These are phyloP conservation scores for Macrophomina tecta DNA, from an alignment of 2,329 filamentous ascomycete genomes.

Conservation along the genomic window DNA sequence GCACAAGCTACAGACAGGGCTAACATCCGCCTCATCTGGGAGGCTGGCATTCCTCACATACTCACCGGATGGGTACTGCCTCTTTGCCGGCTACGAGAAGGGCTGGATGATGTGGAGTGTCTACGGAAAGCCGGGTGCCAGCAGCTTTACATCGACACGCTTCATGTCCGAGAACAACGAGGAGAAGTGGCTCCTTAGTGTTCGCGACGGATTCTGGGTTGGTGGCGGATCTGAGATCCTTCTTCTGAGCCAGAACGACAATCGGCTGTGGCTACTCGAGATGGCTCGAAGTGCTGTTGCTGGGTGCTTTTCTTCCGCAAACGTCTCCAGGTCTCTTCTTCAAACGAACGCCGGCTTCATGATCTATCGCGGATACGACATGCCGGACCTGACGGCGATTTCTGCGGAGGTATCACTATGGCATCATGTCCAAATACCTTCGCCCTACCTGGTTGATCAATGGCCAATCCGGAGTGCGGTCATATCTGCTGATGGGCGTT, in stretches of 20 bases:
- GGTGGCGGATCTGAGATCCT: constrained; percentile 87
- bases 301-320: constrained; percentile 88
- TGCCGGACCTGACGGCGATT: constrained; percentile 87
- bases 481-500: constrained; percentile 89
- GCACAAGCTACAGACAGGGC: constrained; percentile 74
- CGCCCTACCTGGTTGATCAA: constrained; percentile 84
- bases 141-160: constrained; percentile 77
- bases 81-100: constrained; percentile 90
- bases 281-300: constrained; percentile 94
- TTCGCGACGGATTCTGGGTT: constrained; percentile 82
- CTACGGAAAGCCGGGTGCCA: constrained; percentile 87
- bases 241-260: constrained; percentile 71
- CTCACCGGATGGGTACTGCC: constrained; percentile 93
- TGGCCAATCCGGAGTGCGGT: constrained; percentile 91
- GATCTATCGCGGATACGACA: constrained; percentile 90
- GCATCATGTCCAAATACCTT: constrained; percentile 88
- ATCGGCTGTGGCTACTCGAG: constrained; percentile 84
- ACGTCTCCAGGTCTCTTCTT: constrained; percentile 85
- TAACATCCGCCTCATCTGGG: constrained; percentile 72
- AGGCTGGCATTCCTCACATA: constrained; percentile 77
- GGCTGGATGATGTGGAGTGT: constrained; percentile 98
- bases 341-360: constrained; percentile 89
- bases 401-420: constrained; percentile 93
- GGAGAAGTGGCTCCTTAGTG: constrained; percentile 84
- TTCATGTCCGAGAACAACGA: constrained; percentile 68